These are phyloP conservation scores for Stellera chamaejasme DNA, from an alignment of 345 rosid species.

Conservation along the genomic window DNA sequence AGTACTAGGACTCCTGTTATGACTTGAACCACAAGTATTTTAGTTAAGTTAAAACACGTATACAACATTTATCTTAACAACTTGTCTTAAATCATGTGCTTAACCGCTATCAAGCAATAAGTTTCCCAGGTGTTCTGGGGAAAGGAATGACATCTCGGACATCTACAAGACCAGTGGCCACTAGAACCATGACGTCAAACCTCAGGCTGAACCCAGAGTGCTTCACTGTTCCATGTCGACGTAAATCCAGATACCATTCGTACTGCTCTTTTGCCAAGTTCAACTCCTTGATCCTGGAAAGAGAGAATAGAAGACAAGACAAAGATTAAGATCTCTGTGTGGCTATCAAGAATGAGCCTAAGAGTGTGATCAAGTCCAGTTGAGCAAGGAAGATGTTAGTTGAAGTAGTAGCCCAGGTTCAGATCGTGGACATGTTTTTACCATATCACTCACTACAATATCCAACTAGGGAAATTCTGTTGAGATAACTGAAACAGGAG, in stretches of 20 bases:
- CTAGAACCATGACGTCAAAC: constrained; percentile 70
- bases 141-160: constrained; percentile 81
- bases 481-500: background rate
- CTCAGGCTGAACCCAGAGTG: constrained; percentile 68
- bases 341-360: background rate
- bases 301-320: background rate
- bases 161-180: constrained; percentile 58
- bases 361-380: background rate
- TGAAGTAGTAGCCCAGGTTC: background rate
- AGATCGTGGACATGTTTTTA: background rate
- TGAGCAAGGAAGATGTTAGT: background rate
- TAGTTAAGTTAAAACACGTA: too few relatives aligned
- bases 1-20: too few relatives aligned
- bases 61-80: too few relatives aligned
- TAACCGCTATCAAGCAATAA: constrained; percentile 23
- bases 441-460: background rate
- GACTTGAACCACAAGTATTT: too few relatives aligned
- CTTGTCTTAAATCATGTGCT: too few relatives aligned
- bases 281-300: constrained; percentile 47
- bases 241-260: constrained; percentile 81
- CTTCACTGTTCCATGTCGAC: constrained; percentile 69
- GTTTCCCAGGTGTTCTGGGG: constrained; percentile 53
- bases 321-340: background rate
- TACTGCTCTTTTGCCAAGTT: constrained; percentile 44
- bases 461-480: background rate